Conservation (phyloP, 352 stramenopile species). For the Elongisporangium senticosum region DNA sequence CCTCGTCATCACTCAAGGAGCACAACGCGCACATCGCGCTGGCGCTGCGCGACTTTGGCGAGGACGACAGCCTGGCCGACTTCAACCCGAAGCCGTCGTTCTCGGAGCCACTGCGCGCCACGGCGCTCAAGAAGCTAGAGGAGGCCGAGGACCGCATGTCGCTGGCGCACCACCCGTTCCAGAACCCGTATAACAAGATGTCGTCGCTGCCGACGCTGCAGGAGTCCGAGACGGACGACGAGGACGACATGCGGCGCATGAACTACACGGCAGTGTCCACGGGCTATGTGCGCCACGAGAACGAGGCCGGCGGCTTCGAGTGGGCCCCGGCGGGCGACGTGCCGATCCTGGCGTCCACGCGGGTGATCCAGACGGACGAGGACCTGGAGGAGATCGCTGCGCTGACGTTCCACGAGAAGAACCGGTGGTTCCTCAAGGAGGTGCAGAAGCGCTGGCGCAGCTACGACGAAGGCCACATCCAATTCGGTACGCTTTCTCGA, state of each 20-base stretch:
- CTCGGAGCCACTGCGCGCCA: conserved; percentile 72
- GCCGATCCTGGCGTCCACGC: conserved; percentile 29
- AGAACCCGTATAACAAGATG: conserved; percentile 57
- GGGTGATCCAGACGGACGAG: conserved; percentile 68
- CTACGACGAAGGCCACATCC: conserved; percentile 81
- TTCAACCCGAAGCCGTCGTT: conserved; percentile 31
- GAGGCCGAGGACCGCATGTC: conserved; percentile 73
- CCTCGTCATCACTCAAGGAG: conserved; percentile 49
- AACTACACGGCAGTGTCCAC: conserved; percentile 76
- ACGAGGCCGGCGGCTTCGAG: conserved; percentile 53
- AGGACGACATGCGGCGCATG: conserved; percentile 18
- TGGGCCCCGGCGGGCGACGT: conserved; percentile 58
- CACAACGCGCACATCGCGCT: conserved; percentile 70
- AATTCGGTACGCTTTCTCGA: conserved; percentile 30
- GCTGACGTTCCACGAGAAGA: conserved; percentile 80
- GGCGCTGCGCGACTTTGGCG: conserved; percentile 73
- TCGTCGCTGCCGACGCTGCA: conserved; percentile 42
- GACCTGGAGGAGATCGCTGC: conserved; percentile 83
- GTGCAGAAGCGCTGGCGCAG: conserved; percentile 72
- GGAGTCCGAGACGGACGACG: conserved; percentile 43
- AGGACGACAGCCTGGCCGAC: conserved; percentile 28
- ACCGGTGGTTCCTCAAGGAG: conserved; percentile 75
- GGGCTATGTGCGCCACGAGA: conserved; percentile 69
- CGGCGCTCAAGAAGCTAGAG: conserved; percentile 68
- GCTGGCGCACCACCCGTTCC: conserved; percentile 58